phyloP scores from a whole-genome alignment of 805 yeast species.

The Nakazawaea holstii region DNA sequence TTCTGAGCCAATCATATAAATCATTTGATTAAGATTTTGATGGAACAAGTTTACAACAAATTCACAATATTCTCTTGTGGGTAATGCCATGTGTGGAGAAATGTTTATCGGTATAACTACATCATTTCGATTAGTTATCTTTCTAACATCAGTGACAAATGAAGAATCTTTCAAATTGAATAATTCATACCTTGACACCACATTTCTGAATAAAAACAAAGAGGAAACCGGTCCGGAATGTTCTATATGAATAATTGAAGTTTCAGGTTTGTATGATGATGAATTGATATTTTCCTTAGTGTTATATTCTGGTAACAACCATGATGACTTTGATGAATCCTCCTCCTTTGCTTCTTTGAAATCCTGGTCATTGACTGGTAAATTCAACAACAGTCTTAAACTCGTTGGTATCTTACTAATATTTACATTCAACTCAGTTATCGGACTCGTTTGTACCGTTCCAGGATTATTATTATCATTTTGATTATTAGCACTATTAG shows the following conservation, averaged over 20 bases:
- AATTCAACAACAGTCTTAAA: constrained; percentile 11
- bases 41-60: constrained; percentile 27
- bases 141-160: neutral
- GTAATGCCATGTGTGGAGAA: constrained; percentile 21
- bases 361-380: constrained; percentile 9
- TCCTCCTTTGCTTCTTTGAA: neutral
- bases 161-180: neutral
- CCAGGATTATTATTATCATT: too few relatives aligned
- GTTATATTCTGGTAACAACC: neutral
- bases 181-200: too few relatives aligned
- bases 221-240: neutral
- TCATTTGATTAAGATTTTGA: constrained; percentile 33
- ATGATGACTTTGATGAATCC: too few relatives aligned
- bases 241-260: neutral
- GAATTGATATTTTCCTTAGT: neutral
- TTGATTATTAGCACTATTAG: too few relatives aligned
- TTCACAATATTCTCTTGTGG: constrained; percentile 24
- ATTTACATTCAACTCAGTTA: constrained; percentile 12
- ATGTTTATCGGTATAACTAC: constrained; percentile 8
- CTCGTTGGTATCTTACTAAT: constrained; percentile 10
- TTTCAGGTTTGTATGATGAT: neutral
- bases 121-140: neutral
- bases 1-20: constrained; percentile 33
- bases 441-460: constrained; percentile 6
- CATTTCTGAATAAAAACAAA: neutral